Evolutionary conservation across 2,329 filamentous ascomycete genomes (phyloP).

Genomic region (Xylaria arbuscula): DNA sequence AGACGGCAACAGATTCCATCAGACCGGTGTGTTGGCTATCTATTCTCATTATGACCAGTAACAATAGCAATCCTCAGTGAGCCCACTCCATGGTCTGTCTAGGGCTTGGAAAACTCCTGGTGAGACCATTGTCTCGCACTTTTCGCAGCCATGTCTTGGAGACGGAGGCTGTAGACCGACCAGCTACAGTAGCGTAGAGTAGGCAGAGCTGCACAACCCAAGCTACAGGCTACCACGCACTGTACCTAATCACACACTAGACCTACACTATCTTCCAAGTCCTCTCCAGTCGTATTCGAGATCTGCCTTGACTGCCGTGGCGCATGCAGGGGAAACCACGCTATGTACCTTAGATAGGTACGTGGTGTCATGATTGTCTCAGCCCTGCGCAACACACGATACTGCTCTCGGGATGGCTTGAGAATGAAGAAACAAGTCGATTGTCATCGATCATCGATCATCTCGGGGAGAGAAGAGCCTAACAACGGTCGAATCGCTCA

Average conservation of each 20-base stretch:
- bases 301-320: conserved; percentile 25
- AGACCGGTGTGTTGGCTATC: neutral
- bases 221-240: conserved; percentile 6
- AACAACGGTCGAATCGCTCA: neutral
- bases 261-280: neutral
- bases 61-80: neutral
- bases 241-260: conserved; percentile 13
- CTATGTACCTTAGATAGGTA: conserved; percentile 28
- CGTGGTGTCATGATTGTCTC: conserved; percentile 34
- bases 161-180: neutral
- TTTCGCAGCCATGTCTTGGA: conserved; percentile 22
- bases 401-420: conserved; percentile 3
- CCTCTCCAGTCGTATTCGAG: neutral
- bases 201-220: neutral
- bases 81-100: no score
- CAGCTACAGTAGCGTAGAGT: neutral
- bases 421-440: neutral
- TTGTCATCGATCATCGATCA: conserved; percentile 16
- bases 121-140: neutral
- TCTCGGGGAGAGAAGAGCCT: neutral
- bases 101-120: neutral
- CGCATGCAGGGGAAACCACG: conserved; percentile 36
- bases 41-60: conserved; percentile 4
- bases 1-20: conserved; percentile 10
- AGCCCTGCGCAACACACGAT: conserved; percentile 34